These are phyloP conservation scores for Eragrostis nindensis DNA, from an alignment of 176 grass and related monocot species.

Conservation along the genomic window DNA sequence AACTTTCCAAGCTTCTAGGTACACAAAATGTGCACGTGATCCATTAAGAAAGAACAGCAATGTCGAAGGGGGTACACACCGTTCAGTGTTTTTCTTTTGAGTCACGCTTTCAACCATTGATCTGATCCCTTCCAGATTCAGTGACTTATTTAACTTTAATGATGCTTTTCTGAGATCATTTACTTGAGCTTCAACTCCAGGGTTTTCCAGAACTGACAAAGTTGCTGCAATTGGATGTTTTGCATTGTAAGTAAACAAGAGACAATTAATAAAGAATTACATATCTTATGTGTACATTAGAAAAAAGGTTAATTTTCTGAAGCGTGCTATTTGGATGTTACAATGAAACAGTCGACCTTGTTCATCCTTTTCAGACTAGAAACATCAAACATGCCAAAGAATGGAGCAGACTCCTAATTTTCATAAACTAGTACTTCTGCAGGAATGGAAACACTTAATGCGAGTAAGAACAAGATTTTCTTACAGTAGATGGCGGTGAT, in stretches of 20 bases:
- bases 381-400: not conserved
- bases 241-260: not conserved
- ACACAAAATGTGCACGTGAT: not conserved
- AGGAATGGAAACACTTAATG: not conserved
- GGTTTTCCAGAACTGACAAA: conserved; percentile 54
- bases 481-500: conserved; percentile 72
- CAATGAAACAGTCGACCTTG: not conserved
- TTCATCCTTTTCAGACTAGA: not conserved
- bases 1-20: conserved; percentile 2
- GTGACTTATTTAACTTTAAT: conserved; percentile 59
- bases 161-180: conserved; percentile 60
- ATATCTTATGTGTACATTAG: not conserved
- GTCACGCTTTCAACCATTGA: conserved; percentile 61
- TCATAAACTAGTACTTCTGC: not conserved
- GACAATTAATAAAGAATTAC: not conserved
- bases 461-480: not conserved
- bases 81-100: conserved; percentile 58
- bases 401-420: not conserved
- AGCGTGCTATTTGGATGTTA: not conserved
- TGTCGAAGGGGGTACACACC: conserved; percentile 44
- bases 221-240: conserved; percentile 36
- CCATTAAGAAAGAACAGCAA: conserved; percentile 8
- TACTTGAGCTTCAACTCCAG: conserved; percentile 42
- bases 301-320: not conserved
- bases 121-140: conserved; percentile 68